These are phyloP conservation scores for Hsuehochloa calcarea DNA, from an alignment of 176 grass and related monocot genomes.

Conservation along the genomic window DNA sequence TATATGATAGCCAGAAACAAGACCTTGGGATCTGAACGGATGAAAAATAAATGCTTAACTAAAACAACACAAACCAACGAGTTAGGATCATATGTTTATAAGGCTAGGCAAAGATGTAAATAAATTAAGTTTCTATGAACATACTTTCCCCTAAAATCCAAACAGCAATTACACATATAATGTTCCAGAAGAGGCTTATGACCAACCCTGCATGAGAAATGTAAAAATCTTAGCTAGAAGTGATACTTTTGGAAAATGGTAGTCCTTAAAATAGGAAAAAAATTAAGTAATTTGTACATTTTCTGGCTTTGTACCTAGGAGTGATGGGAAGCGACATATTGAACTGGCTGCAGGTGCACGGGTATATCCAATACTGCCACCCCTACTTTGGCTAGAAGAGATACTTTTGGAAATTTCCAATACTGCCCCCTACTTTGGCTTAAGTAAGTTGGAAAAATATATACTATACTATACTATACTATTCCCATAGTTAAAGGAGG, in stretches of 20 bases:
- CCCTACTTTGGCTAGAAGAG: too few relatives aligned
- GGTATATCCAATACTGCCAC: too few relatives aligned
- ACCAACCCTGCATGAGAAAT: slow-evolving; percentile 50
- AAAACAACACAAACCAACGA: not conserved
- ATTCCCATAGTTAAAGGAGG: too few relatives aligned
- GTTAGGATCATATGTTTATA: not conserved
- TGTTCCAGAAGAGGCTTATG: slow-evolving; percentile 66
- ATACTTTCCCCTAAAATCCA: slow-evolving; percentile 49
- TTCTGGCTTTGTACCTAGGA: too few relatives aligned
- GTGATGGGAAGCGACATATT: too few relatives aligned
- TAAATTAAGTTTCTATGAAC: not conserved
- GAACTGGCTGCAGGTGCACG: too few relatives aligned
- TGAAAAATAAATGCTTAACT: not conserved
- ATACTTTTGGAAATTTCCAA: too few relatives aligned
- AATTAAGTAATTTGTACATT: too few relatives aligned
- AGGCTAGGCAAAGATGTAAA: not conserved
- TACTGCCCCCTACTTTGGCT: too few relatives aligned
- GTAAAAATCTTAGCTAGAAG: not conserved
- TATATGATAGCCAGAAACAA: slow-evolving; percentile 90
- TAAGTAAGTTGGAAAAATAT: too few relatives aligned
- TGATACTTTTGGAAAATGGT: not conserved
- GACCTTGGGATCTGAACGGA: slow-evolving; percentile 54
- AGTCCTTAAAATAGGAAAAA: not conserved
- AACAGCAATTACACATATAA: slow-evolving; percentile 49
- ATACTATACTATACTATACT: too few relatives aligned